phyloP scores from a whole-genome alignment of 495 filamentous ascomycete species.

The Saxophila tyrrhenica region DNA sequence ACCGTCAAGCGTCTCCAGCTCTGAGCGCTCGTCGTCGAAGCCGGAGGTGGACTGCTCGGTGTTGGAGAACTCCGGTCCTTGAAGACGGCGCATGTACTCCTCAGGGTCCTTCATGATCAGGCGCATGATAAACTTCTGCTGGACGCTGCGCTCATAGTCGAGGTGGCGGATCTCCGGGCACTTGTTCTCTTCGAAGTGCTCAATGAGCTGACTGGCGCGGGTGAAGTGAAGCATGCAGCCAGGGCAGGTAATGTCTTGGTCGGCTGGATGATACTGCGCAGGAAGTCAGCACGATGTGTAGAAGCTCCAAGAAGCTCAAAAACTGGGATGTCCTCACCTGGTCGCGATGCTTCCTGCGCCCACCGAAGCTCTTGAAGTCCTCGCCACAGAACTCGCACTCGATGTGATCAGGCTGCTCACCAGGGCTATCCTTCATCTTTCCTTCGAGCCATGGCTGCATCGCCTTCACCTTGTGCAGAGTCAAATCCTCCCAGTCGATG shows the following conservation, averaged over 20 bases:
- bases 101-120: slow-evolving; percentile 19
- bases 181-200: slow-evolving; percentile 41
- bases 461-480: slow-evolving; percentile 21
- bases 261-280: slow-evolving; percentile 26
- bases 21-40: background rate
- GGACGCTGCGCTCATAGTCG: slow-evolving; percentile 30
- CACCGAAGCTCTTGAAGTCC: slow-evolving; percentile 39
- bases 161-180: slow-evolving; percentile 29
- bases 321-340: slow-evolving; percentile 29
- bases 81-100: no score
- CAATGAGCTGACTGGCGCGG: slow-evolving; percentile 34
- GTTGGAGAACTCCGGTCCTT: no score
- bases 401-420: slow-evolving; percentile 35
- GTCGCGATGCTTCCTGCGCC: slow-evolving; percentile 36
- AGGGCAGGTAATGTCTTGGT: slow-evolving; percentile 36
- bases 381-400: slow-evolving; percentile 41
- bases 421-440: slow-evolving; percentile 28
- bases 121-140: slow-evolving; percentile 32
- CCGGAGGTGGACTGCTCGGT: background rate
- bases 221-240: slow-evolving; percentile 37
- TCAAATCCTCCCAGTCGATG: slow-evolving; percentile 31
- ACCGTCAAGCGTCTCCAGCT: slow-evolving; percentile 5
- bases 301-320: background rate
- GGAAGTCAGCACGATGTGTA: background rate
- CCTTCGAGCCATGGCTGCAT: slow-evolving; percentile 11